These are phyloP conservation scores for Rhodosporidiobolus sp. DNA, from an alignment of 768 basidiomycete genomes.

Conservation along the genomic window DNA sequence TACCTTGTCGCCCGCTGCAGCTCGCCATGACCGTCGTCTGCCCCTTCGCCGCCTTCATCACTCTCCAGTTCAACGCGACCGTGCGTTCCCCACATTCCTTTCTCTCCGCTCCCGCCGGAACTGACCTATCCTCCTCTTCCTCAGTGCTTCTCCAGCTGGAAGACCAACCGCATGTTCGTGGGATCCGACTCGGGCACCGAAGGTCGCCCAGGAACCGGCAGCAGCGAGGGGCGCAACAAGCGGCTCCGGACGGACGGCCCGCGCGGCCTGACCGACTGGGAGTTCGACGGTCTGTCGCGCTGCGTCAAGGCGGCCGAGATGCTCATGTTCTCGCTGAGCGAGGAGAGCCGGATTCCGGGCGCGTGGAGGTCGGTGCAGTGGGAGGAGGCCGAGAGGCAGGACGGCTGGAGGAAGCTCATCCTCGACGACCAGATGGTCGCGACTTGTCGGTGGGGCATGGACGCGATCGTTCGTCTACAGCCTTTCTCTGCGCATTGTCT, in stretches of 20 bases:
- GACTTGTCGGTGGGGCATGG: constrained; percentile 35
- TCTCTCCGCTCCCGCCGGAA: not conserved
- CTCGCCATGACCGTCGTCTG: constrained; percentile 39
- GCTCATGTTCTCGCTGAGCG: constrained; percentile 31
- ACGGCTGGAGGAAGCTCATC: constrained; percentile 36
- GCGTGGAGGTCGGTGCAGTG: constrained; percentile 38
- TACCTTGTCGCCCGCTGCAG: not conserved
- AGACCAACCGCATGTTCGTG: constrained; percentile 16
- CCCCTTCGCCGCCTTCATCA: constrained; percentile 38
- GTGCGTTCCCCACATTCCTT: not conserved
- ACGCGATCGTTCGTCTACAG: constrained; percentile 19
- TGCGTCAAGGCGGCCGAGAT: constrained; percentile 33
- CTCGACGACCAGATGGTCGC: constrained; percentile 37
- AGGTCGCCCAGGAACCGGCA: not conserved
- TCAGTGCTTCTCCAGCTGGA: constrained; percentile 27
- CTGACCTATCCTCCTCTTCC: not conserved
- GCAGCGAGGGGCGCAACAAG: constrained; percentile 9
- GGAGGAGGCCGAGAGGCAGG: constrained; percentile 37
- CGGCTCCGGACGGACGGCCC: constrained; percentile 14
- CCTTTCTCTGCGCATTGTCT: not conserved
- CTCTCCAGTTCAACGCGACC: constrained; percentile 30
- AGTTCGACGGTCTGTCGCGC: constrained; percentile 24
- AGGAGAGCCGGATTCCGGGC: constrained; percentile 33
- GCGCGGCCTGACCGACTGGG: constrained; percentile 34
- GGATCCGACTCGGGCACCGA: constrained; percentile 6